phyloP scores from a whole-genome alignment of 108 stramenopile species.

The Skeletonema potamos region DNA sequence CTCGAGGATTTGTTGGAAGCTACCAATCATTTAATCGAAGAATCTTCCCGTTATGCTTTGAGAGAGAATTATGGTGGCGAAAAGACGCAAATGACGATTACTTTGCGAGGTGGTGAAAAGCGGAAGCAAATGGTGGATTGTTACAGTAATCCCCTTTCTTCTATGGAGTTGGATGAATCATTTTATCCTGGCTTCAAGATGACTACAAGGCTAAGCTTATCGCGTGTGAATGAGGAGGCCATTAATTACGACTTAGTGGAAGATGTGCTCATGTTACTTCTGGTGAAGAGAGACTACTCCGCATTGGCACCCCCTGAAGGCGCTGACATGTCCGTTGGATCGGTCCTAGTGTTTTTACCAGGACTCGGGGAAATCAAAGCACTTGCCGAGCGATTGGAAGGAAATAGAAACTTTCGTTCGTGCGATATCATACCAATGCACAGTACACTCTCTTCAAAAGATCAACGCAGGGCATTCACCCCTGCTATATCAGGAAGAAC shows the following conservation, averaged over 20 bases:
- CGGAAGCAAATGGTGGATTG: constrained; percentile 62
- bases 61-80: constrained; percentile 30
- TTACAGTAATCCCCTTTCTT: constrained; percentile 3
- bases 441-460: constrained; percentile 63
- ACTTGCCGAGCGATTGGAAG: constrained; percentile 65
- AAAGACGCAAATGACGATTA: constrained; percentile 55
- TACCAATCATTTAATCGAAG: constrained; percentile 80
- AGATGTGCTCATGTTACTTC: constrained; percentile 60
- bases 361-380: constrained; percentile 92
- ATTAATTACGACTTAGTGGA: constrained; percentile 81
- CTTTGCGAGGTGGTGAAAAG: constrained; percentile 64
- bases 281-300: constrained; percentile 32
- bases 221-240: constrained; percentile 68
- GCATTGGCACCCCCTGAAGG: constrained; percentile 49
- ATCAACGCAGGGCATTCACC: constrained; percentile 75
- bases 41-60: constrained; percentile 68
- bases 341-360: constrained; percentile 90
- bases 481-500: constrained; percentile 46
- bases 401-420: constrained; percentile 52
- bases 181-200: constrained; percentile 62
- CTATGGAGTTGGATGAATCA: constrained; percentile 42
- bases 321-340: constrained; percentile 46
- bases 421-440: constrained; percentile 78
- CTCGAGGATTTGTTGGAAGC: constrained; percentile 89
- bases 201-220: constrained; percentile 69